Evolutionary conservation across 2,329 filamentous ascomycete genomes (phyloP).

Genomic region (Colletotrichum acutatum): DNA sequence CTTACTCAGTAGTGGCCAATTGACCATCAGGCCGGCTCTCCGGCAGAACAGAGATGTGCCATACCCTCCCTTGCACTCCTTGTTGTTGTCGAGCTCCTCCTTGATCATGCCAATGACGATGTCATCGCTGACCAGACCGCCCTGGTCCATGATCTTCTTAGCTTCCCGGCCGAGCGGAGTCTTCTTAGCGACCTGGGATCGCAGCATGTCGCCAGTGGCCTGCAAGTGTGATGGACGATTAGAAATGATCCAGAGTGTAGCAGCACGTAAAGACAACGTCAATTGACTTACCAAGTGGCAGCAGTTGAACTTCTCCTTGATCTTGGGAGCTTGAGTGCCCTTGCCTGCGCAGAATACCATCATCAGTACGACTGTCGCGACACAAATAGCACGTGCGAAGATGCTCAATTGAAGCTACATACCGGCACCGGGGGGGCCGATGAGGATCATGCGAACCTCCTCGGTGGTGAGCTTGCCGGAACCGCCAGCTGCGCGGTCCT

Average conservation of each 20-base stretch:
- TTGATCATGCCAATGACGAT: slow-evolving; percentile 99
- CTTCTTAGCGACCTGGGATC: slow-evolving; percentile 98
- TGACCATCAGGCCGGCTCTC: neutral
- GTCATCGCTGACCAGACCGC: slow-evolving; percentile 96
- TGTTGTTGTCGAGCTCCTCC: slow-evolving; percentile 92
- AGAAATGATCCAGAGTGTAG: slow-evolving; percentile 16
- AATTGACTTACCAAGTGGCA: slow-evolving; percentile 86
- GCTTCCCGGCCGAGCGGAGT: slow-evolving; percentile 93
- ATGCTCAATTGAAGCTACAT: slow-evolving; percentile 51
- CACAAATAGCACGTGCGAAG: slow-evolving; percentile 2
- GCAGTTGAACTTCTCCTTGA: slow-evolving; percentile 97
- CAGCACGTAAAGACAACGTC: slow-evolving; percentile 1
- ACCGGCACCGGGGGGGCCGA: slow-evolving; percentile 98
- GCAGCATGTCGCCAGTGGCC: slow-evolving; percentile 99
- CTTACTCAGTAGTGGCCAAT: neutral
- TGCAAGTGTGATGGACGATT: slow-evolving; percentile 50
- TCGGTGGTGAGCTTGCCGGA: slow-evolving; percentile 62
- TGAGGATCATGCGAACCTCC: slow-evolving; percentile 94
- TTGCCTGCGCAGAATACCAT: slow-evolving; percentile 74
- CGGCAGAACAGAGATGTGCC: slow-evolving; percentile 40
- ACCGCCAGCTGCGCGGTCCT: slow-evolving; percentile 74
- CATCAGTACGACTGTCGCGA: slow-evolving; percentile 9
- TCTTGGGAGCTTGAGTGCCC: slow-evolving; percentile 96
- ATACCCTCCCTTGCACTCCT: slow-evolving; percentile 96
- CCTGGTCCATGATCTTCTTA: slow-evolving; percentile 99